phyloP scores from a whole-genome alignment of 2,329 filamentous ascomycete species.

The Pseudocercospora eumusae region DNA sequence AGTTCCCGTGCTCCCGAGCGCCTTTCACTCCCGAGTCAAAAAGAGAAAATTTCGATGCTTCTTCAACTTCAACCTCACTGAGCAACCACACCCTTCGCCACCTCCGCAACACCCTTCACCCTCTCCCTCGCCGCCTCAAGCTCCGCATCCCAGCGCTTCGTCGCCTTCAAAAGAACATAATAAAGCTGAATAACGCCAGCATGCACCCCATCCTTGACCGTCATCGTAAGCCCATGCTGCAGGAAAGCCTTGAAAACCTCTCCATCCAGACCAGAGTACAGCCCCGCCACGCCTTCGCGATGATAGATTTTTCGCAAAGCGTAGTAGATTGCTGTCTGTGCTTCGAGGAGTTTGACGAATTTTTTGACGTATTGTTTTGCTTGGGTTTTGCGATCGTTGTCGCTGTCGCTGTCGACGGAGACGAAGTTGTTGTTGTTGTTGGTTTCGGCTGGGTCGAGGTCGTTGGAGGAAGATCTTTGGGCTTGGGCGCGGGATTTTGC shows the following conservation, averaged over 20 bases:
- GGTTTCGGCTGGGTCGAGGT: slow-evolving; percentile 24
- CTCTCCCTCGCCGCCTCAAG: slow-evolving; percentile 39
- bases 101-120: slow-evolving; percentile 36
- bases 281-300: slow-evolving; percentile 63
- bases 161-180: slow-evolving; percentile 60
- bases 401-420: slow-evolving; percentile 20
- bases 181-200: slow-evolving; percentile 70
- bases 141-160: slow-evolving; percentile 47
- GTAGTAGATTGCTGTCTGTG: slow-evolving; percentile 36
- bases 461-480: slow-evolving; percentile 41
- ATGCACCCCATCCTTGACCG: slow-evolving; percentile 78
- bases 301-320: slow-evolving; percentile 39
- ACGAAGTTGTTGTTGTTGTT: slow-evolving; percentile 22
- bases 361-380: slow-evolving; percentile 22
- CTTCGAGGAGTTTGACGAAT: slow-evolving; percentile 30
- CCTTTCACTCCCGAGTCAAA: neutral
- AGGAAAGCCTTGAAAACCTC: slow-evolving; percentile 84
- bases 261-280: slow-evolving; percentile 75
- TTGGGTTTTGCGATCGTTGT: slow-evolving; percentile 18
- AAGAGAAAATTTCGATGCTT: neutral
- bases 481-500: slow-evolving; percentile 80
- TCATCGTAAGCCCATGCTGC: slow-evolving; percentile 82
- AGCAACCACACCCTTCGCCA: slow-evolving; percentile 23
- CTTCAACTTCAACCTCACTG: too few relatives aligned
- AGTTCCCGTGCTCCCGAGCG: neutral